phyloP scores from a whole-genome alignment of 2,329 filamentous ascomycete genomes.

The Mycocentrospora acerina region DNA sequence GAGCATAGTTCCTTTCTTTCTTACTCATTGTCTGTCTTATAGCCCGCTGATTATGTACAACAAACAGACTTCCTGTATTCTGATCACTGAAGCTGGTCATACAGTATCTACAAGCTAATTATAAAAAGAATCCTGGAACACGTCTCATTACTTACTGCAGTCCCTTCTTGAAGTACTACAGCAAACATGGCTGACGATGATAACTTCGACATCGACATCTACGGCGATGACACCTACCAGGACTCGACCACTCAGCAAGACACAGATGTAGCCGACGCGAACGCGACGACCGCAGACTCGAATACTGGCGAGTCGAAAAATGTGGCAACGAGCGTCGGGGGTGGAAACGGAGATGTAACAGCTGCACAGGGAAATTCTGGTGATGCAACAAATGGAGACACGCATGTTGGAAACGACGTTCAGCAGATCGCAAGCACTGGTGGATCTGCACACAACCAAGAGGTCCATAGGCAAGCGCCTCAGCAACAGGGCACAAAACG shows the following conservation, averaged over 20 bases:
- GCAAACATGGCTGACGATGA: constrained; percentile 60
- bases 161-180: constrained; percentile 24
- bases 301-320: constrained; percentile 19
- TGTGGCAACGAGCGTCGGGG: constrained; percentile 10
- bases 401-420: constrained; percentile 32
- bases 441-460: constrained; percentile 39
- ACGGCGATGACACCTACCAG: constrained; percentile 58
- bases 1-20: constrained; percentile 12
- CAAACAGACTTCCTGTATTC: constrained; percentile 43
- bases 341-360: constrained; percentile 11
- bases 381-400: constrained; percentile 22
- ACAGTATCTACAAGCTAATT: constrained; percentile 45
- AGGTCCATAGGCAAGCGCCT: constrained; percentile 46
- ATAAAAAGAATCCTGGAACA: constrained; percentile 33
- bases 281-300: constrained; percentile 36
- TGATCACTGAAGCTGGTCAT: constrained; percentile 36
- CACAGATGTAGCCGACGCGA: constrained; percentile 23
- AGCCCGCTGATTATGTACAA: constrained; percentile 38
- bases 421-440: constrained; percentile 49
- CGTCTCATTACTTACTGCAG: constrained; percentile 23
- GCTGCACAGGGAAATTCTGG: constrained; percentile 24
- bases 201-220: constrained; percentile 72
- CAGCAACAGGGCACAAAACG: constrained; percentile 62
- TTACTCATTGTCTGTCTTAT: constrained; percentile 20
- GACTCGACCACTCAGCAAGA: constrained; percentile 27